Conservation (phyloP, 345 rosid species). For the Raphanus sativus region DNA sequence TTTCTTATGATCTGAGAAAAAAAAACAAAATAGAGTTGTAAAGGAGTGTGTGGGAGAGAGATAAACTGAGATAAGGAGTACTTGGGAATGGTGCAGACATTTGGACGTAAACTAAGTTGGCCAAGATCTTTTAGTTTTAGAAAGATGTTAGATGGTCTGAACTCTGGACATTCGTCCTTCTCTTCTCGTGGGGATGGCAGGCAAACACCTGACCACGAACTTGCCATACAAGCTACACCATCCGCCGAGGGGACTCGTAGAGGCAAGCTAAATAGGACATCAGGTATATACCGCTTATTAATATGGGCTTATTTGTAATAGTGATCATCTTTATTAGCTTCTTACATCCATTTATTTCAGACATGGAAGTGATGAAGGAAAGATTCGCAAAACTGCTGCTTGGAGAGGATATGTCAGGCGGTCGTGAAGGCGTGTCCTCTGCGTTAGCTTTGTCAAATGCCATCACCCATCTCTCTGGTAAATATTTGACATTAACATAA, state of each 20-base stretch:
- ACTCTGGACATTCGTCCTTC: constrained; percentile 36
- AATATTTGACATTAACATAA: background rate
- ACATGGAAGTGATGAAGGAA: constrained; percentile 61
- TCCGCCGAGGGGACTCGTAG: background rate
- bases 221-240: background rate
- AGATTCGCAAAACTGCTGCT: constrained; percentile 57
- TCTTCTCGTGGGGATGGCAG: constrained; percentile 43
- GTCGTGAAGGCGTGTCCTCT: constrained; percentile 68
- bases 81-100: constrained; percentile 60
- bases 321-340: too few relatives aligned
- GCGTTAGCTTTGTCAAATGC: constrained; percentile 74
- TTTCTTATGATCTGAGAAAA: background rate
- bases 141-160: constrained; percentile 53
- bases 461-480: constrained; percentile 49
- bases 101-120: constrained; percentile 50
- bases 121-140: constrained; percentile 53
- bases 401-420: constrained; percentile 83
- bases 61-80: constrained; percentile 28
- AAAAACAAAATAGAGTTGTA: background rate
- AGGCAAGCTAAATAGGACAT: constrained; percentile 7
- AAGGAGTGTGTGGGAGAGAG: background rate
- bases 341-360: constrained; percentile 35
- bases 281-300: too few relatives aligned
- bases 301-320: too few relatives aligned
- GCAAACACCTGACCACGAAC: constrained; percentile 30